Evolutionary conservation across 345 rosid genomes (phyloP), one percentile per base, ranked within the genome.

Genomic region (Eucalyptus melliodora): DNA sequence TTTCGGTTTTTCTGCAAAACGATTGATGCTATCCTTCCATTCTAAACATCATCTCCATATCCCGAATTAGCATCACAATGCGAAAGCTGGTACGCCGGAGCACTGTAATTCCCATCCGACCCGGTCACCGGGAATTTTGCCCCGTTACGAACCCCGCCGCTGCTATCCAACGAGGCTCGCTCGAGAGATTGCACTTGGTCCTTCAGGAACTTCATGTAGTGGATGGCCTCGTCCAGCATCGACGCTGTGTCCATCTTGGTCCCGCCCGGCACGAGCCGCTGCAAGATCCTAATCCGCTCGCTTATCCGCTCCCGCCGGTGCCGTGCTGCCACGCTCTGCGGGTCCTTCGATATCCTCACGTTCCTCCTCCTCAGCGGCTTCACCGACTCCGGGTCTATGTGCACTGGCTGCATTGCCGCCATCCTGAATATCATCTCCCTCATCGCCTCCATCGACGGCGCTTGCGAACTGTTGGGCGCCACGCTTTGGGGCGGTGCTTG

Each of bases 241-340:
- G 97, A 96, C 3, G 97, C 96, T 2, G 97, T 96, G 91, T 96
- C 97, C 97, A 95, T 96, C 91, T 94, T 96, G 53, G 97, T 96
- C 81, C 97, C 97, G 6, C 97, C 96, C 1, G 97, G 97, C 50
- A 96, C 97, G 2, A 96, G 94, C 89, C 96, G 92, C 91, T 96
- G 96, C 21, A 96, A 94, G 62, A 95, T 94, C 90, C 96, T 91
- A 17, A 96, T 95, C 72, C 93, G 92, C 92, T 96, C 96, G 55
- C 97, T 96, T 88, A 96, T 96, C 93, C 95, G 91, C 90, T 95
- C 97, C 87, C 97, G 88, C 60, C 97, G 89, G 34, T 93, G 96
- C 45, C 97, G 92, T 7, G 96, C 96, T 6, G 96, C 97, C 62
- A 96, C 94, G 49, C 97, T 96, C 86, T 95, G 96, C 7, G 97